Evolutionary conservation across 2,329 filamentous ascomycete genomes (phyloP).

Genomic region (Fusarium cyanostomum): DNA sequence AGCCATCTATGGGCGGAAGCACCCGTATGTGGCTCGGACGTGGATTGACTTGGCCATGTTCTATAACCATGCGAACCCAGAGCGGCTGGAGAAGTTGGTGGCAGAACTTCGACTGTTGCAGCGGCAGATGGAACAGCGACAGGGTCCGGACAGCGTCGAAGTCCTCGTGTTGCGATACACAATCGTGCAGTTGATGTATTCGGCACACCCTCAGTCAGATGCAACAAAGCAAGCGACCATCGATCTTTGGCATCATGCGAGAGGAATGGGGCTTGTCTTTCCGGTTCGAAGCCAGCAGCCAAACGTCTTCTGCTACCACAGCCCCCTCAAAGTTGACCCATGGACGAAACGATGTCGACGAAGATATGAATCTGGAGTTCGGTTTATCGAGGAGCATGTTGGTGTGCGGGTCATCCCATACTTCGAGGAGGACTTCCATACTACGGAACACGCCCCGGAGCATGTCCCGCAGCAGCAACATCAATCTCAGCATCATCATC

Average conservation of each 20-base stretch:
- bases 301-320: constrained; percentile 55
- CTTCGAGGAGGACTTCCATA: constrained; percentile 57
- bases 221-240: constrained; percentile 49
- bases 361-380: constrained; percentile 51
- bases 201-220: constrained; percentile 47
- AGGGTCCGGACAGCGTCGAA: constrained; percentile 48
- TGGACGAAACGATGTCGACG: constrained; percentile 55
- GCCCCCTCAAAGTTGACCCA: constrained; percentile 55
- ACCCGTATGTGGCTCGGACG: constrained; percentile 55
- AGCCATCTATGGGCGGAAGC: constrained; percentile 54
- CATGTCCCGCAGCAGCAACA: constrained; percentile 32
- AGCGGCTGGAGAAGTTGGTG: constrained; percentile 51
- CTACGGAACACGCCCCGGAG: constrained; percentile 50
- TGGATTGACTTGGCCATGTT: constrained; percentile 55
- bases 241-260: constrained; percentile 52
- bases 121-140: constrained; percentile 49
- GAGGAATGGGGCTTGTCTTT: constrained; percentile 49
- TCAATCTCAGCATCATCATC: constrained; percentile 26
- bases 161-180: constrained; percentile 53
- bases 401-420: constrained; percentile 52
- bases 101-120: constrained; percentile 50
- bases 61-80: constrained; percentile 50
- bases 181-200: constrained; percentile 53
- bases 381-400: constrained; percentile 51
- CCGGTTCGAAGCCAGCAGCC: constrained; percentile 50